These are phyloP conservation scores for Chloromonas sp. DNA, from an alignment of 163 green algal genomes.

Conservation along the genomic window DNA sequence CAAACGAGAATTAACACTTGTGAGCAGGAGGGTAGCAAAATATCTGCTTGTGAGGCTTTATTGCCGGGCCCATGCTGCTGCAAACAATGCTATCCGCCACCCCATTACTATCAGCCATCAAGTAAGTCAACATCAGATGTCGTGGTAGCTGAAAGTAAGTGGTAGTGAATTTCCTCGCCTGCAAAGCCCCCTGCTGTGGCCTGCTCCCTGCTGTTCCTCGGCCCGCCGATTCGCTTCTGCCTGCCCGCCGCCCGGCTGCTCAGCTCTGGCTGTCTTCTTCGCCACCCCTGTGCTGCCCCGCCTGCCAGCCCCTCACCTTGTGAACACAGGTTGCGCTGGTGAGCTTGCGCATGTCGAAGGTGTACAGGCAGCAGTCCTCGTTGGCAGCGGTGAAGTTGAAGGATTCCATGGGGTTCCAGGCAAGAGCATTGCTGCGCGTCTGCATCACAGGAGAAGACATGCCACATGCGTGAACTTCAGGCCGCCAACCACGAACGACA, in stretches of 20 bases:
- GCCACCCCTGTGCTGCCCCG: too few relatives aligned
- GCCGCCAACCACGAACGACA: neutral
- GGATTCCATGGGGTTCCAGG: constrained; percentile 94
- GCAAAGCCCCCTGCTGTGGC: too few relatives aligned
- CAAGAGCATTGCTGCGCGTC: constrained; percentile 83
- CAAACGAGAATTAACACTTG: neutral
- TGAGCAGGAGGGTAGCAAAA: neutral
- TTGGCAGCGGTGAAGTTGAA: constrained; percentile 87
- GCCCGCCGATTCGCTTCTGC: too few relatives aligned
- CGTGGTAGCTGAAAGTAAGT: neutral
- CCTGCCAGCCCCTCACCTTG: constrained; percentile 43
- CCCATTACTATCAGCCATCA: too few relatives aligned
- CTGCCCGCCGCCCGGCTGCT: too few relatives aligned
- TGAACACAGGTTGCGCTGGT: constrained; percentile 80
- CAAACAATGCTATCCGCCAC: too few relatives aligned
- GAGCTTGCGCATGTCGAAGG: constrained; percentile 95
- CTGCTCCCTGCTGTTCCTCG: too few relatives aligned
- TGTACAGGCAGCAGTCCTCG: constrained; percentile 95
- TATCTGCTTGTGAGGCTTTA: too few relatives aligned
- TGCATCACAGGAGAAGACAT: constrained; percentile 34
- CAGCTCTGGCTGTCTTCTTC: too few relatives aligned
- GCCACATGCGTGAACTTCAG: neutral
- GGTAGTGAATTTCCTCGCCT: too few relatives aligned
- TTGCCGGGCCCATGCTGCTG: too few relatives aligned
- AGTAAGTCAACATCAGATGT: too few relatives aligned